phyloP scores from a whole-genome alignment of 2,329 filamentous ascomycete species.

The Sporothrix globosa region DNA sequence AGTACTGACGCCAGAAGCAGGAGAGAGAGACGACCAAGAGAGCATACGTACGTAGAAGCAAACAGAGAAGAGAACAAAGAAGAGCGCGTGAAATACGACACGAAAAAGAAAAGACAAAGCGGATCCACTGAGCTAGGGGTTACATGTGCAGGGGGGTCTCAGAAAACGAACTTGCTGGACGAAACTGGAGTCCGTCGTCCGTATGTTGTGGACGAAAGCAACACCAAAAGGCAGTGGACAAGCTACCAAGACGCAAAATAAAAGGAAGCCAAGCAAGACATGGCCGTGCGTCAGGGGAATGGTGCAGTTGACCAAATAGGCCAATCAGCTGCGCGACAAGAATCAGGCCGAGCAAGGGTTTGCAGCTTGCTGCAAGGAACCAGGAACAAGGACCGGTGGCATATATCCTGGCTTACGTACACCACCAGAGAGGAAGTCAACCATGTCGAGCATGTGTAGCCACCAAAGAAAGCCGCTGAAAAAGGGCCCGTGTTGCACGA shows the following conservation, averaged over 20 bases:
- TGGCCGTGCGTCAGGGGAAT: constrained; percentile 20
- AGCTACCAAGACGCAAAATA: not conserved
- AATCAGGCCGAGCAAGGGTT: not conserved
- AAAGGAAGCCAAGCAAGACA: constrained; percentile 1
- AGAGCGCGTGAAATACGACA: not conserved
- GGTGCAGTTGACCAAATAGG: not conserved
- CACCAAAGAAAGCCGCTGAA: not conserved
- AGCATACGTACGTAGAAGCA: not conserved
- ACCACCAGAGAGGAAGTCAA: not conserved
- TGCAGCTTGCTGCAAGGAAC: constrained; percentile 27
- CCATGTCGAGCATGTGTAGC: not conserved
- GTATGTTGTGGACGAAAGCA: too few species aligned
- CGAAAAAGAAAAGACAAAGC: not conserved
- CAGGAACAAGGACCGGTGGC: constrained; percentile 24
- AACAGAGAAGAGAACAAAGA: not conserved
- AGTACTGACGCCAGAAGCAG: not conserved
- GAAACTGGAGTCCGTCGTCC: not conserved
- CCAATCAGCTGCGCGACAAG: constrained; percentile 20
- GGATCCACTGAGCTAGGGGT: constrained; percentile 4
- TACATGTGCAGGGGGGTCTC: constrained; percentile 30
- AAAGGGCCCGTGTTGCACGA: not conserved
- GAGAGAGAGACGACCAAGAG: not conserved
- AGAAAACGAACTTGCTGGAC: constrained; percentile 24
- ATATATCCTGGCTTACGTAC: constrained; percentile 22
- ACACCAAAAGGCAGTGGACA: too few species aligned